Percentiles rank a stretch among this genome's conserved stretches.
Conservation (phyloP, 768 basidiomycete genomes). For the Suillus tomentosus region DNA sequence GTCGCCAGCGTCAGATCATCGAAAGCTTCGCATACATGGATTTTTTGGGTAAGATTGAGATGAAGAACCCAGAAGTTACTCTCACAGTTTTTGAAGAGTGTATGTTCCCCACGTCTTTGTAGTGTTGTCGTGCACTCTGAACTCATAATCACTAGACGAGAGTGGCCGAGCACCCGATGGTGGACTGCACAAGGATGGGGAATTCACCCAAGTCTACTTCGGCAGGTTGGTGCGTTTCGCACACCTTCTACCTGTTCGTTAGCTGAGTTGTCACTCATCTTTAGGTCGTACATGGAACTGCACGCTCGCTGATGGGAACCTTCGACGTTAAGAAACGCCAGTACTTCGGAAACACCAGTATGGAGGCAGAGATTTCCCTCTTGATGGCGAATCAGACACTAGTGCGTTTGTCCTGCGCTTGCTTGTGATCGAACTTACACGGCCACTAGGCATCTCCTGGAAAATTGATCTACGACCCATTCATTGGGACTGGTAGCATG, state of each 20-base stretch:
- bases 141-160: constrained; percentile 40
- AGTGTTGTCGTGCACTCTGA: not conserved
- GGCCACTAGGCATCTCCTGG: constrained; percentile 76
- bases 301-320: constrained; percentile 63
- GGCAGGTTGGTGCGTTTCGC: constrained; percentile 81
- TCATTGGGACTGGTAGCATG: constrained; percentile 92
- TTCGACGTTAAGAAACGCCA: constrained; percentile 89
- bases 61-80: constrained; percentile 75
- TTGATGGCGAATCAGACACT: constrained; percentile 96
- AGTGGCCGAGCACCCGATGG: constrained; percentile 49
- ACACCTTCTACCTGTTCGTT: not conserved
- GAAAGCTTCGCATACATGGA: constrained; percentile 87
- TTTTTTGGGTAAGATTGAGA: constrained; percentile 76
- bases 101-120: constrained; percentile 36
- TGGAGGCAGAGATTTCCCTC: constrained; percentile 95
- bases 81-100: constrained; percentile 88
- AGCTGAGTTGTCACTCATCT: constrained; percentile 8
- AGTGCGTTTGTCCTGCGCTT: constrained; percentile 42
- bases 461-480: constrained; percentile 93
- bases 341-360: constrained; percentile 95
- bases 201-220: constrained; percentile 73
- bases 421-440: not conserved
- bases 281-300: constrained; percentile 64
- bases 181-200: constrained; percentile 62
- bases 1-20: constrained; percentile 64